These are phyloP conservation scores for Phaeosphaeria sp. DNA, from an alignment of 2,329 filamentous ascomycete genomes.

Conservation along the genomic window DNA sequence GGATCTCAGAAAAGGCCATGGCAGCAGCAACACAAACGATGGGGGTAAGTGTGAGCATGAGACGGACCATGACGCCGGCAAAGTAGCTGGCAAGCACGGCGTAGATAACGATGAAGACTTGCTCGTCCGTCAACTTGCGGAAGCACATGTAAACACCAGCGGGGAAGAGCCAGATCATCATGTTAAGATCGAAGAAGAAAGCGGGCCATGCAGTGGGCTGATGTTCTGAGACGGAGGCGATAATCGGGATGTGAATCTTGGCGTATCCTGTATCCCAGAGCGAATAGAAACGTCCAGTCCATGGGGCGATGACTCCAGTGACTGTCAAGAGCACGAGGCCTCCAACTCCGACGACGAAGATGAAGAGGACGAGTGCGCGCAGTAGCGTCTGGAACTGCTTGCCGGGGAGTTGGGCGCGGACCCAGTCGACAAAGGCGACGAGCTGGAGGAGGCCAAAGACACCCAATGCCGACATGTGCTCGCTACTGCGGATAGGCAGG, in stretches of 20 bases:
- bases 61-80: slow-evolving; percentile 97
- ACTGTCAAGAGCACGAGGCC: slow-evolving; percentile 85
- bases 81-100: slow-evolving; percentile 98
- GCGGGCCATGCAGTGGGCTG: slow-evolving; percentile 98
- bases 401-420: slow-evolving; percentile 85
- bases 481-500: slow-evolving; percentile 92
- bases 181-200: slow-evolving; percentile 98
- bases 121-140: slow-evolving; percentile 90
- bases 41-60: slow-evolving; percentile 97
- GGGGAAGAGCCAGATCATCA: slow-evolving; percentile 99
- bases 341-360: slow-evolving; percentile 75
- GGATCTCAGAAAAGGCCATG: slow-evolving; percentile 82
- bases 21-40: slow-evolving; percentile 95
- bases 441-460: slow-evolving; percentile 96
- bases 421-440: slow-evolving; percentile 88
- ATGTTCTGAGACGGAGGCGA: slow-evolving; percentile 99
- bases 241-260: slow-evolving; percentile 99
- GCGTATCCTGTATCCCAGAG: slow-evolving; percentile 98
- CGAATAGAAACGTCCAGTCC: slow-evolving; percentile 98
- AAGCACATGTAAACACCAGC: slow-evolving; percentile 99
- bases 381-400: slow-evolving; percentile 95
- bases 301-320: slow-evolving; percentile 91
- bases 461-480: slow-evolving; percentile 96
- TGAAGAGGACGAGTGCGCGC: slow-evolving; percentile 73
- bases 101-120: slow-evolving; percentile 97